Evolutionary conservation across 2,329 filamentous ascomycete species (phyloP).

Genomic region (Exophiala xenobiotica): DNA sequence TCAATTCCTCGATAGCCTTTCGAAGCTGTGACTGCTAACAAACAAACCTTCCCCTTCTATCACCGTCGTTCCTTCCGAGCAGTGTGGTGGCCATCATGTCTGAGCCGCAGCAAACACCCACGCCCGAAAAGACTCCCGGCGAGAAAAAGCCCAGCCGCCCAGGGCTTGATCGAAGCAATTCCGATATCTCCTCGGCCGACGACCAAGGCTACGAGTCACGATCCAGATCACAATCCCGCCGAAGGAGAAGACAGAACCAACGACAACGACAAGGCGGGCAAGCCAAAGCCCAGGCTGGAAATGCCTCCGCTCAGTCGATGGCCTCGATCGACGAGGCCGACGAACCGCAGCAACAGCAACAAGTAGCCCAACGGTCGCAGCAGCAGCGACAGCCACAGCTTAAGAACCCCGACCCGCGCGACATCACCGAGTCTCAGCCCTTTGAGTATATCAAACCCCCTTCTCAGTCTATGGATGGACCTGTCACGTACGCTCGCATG

Average conservation of each 20-base stretch:
- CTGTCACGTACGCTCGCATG: slow-evolving; percentile 55
- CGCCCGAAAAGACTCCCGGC: slow-evolving; percentile 24
- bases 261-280: slow-evolving; percentile 25
- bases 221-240: slow-evolving; percentile 31
- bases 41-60: neutral
- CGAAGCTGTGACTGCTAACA: neutral
- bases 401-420: slow-evolving; percentile 32
- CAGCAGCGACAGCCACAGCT: slow-evolving; percentile 21
- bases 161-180: slow-evolving; percentile 23
- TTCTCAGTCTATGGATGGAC: slow-evolving; percentile 56
- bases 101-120: slow-evolving; percentile 27
- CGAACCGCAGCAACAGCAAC: slow-evolving; percentile 23
- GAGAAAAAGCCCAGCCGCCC: slow-evolving; percentile 24
- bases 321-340: slow-evolving; percentile 27
- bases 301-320: slow-evolving; percentile 29
- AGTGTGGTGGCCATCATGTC: slow-evolving; percentile 21
- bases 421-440: slow-evolving; percentile 52
- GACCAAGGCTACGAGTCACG: slow-evolving; percentile 32
- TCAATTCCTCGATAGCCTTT: neutral
- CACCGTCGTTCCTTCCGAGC: slow-evolving; percentile 1
- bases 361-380: no score
- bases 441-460: slow-evolving; percentile 58
- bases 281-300: slow-evolving; percentile 22
- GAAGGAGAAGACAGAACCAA: slow-evolving; percentile 31
- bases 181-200: slow-evolving; percentile 24